Evolutionary conservation across 2,329 filamentous ascomycete genomes (phyloP).

Genomic region (Trichoderma semiorbis): DNA sequence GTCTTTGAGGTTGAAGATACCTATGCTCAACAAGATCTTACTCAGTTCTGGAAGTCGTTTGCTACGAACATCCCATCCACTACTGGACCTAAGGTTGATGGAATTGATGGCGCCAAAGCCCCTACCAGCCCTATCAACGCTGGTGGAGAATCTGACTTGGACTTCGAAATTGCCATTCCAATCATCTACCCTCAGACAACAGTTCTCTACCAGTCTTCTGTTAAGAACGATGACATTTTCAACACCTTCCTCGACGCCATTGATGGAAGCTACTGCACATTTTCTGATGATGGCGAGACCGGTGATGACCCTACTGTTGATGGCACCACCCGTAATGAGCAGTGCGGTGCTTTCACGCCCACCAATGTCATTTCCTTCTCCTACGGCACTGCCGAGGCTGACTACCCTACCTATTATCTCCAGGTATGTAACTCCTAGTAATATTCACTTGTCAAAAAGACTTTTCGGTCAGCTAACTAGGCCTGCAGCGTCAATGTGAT

Average conservation of each 20-base stretch:
- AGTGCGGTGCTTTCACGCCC: slow-evolving; percentile 42
- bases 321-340: slow-evolving; percentile 39
- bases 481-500: slow-evolving; percentile 44
- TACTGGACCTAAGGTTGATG: slow-evolving; percentile 41
- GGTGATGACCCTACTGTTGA: slow-evolving; percentile 38
- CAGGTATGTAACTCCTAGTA: background rate
- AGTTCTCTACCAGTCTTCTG: slow-evolving; percentile 43
- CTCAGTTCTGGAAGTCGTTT: slow-evolving; percentile 45
- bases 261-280: slow-evolving; percentile 43
- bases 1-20: slow-evolving; percentile 53
- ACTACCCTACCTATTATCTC: slow-evolving; percentile 46
- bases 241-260: slow-evolving; percentile 44
- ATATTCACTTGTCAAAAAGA: too few species aligned
- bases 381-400: slow-evolving; percentile 52
- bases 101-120: slow-evolving; percentile 46
- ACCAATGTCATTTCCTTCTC: slow-evolving; percentile 54
- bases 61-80: slow-evolving; percentile 40
- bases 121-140: slow-evolving; percentile 34
- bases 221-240: slow-evolving; percentile 38
- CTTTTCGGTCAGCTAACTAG: background rate
- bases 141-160: slow-evolving; percentile 50
- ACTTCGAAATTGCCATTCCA: slow-evolving; percentile 52
- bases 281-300: slow-evolving; percentile 31
- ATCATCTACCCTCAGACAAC: slow-evolving; percentile 51
- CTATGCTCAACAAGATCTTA: slow-evolving; percentile 48